Evolutionary conservation across 768 basidiomycete genomes (phyloP).

Genomic region (Kwoniella dejecticola): DNA sequence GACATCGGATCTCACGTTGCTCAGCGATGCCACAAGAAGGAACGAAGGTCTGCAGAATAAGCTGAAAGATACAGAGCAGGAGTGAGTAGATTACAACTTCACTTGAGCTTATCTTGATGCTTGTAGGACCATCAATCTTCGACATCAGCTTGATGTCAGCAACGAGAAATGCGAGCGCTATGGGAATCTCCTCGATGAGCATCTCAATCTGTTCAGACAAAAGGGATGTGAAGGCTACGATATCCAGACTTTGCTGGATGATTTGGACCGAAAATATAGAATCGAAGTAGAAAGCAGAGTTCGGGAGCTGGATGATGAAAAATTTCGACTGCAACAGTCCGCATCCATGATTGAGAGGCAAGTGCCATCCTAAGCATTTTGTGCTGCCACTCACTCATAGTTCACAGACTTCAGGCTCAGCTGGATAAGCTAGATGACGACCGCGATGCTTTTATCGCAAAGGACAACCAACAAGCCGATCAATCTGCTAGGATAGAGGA

Average conservation of each 20-base stretch:
- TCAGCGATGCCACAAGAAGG: too few species aligned
- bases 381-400: background rate
- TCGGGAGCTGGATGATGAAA: background rate
- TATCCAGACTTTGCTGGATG: background rate
- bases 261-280: background rate
- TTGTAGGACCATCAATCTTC: background rate
- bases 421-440: background rate
- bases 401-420: background rate
- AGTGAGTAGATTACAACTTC: too few species aligned
- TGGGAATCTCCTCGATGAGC: background rate
- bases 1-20: too few species aligned
- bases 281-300: background rate
- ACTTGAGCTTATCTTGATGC: background rate
- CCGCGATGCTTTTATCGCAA: too few species aligned
- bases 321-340: background rate
- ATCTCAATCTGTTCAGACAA: background rate
- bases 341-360: background rate
- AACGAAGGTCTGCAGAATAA: too few species aligned
- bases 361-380: background rate
- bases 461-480: too few species aligned
- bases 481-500: too few species aligned
- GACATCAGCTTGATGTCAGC: background rate
- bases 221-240: slow-evolving; percentile 12
- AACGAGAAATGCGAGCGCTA: background rate
- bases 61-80: too few species aligned